Conservation (phyloP, 2,329 filamentous ascomycete species). For the Emergomyces africanus region DNA sequence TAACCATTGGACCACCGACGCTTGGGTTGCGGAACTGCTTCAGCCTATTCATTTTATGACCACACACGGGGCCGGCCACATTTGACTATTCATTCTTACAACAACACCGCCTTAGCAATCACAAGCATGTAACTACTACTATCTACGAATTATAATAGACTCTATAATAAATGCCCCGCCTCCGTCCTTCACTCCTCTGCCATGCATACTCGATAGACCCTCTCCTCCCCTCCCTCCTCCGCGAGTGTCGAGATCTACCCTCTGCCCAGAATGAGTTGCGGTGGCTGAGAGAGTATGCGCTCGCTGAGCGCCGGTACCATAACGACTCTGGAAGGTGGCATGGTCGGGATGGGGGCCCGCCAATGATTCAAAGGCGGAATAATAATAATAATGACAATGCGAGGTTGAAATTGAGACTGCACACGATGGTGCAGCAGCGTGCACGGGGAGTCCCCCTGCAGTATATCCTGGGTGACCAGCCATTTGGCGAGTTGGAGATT, state of each 20-base stretch:
- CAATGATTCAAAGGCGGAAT: neutral
- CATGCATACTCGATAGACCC: slow-evolving; percentile 22
- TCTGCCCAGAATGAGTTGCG: slow-evolving; percentile 36
- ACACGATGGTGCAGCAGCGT: slow-evolving; percentile 29
- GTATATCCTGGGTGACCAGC: slow-evolving; percentile 79
- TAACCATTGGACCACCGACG: slow-evolving; percentile 3
- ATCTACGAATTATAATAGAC: no score
- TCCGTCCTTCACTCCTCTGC: slow-evolving; percentile 24
- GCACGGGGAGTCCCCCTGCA: slow-evolving; percentile 65
- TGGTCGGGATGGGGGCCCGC: neutral
- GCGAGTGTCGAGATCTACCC: slow-evolving; percentile 30
- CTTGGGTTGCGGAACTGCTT: neutral
- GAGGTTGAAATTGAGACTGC: slow-evolving; percentile 22
- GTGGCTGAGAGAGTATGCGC: slow-evolving; percentile 32
- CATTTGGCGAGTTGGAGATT: slow-evolving; percentile 74
- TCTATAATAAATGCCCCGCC: slow-evolving; percentile 34
- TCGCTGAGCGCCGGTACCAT: slow-evolving; percentile 8
- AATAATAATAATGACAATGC: neutral
- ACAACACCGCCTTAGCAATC: no score
- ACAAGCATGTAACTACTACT: no score
- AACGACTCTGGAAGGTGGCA: neutral
- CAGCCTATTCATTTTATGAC: no score
- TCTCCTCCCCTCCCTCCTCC: slow-evolving; percentile 31
- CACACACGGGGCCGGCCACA: no score
- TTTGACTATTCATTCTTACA: no score